Base-by-base conservation (phyloP, 1,284 basidiomycete species). In the Ceratobasidium sp. region DNA sequence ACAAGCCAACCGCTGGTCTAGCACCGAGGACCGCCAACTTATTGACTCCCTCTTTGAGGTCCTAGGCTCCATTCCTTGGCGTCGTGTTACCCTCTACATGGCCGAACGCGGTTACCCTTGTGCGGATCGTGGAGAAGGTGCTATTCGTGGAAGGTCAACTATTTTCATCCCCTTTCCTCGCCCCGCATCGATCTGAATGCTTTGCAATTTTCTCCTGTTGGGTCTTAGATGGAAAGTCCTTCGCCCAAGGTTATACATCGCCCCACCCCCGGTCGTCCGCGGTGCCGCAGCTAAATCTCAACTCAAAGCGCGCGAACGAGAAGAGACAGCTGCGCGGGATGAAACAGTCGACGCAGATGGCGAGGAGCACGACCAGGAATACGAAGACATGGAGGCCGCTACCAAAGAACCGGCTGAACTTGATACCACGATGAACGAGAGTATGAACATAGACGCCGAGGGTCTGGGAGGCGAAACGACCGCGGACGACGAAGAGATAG, bases 21-120 rank as follows among this genome's bases (percentile, higher is more conserved):
- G 22, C 17, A 48, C 45, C 22, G 69, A 72, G 69, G 69, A 72
- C 19, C 69, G 69, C 15, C 69, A 72, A 51, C 69, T 72, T 47
- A 72, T 72, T 56, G 69, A 72, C 29, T 72, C 69, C 19, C 57
- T 72, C 15, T 72, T 72, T 17, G 69, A 72, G 14, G 69, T 72
- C 4, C 31, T 72, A 6, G 69, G 69, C 27, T 72, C 69, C 1
- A 72, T 72, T 60, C 69, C 69, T 19, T 72, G 69, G 69, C 29
- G 69, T 4, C 69, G 69, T 14, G 69, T 72, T 48, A 72, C 69
- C 5, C 56, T 45, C 8, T 72, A 50, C 69, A 72, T 72, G 69
- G 57, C 69, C n/a, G 69, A 72, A 22, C 41, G 47, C 5, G 69
- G 69, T 2, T 72, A 50, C 33, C 24, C 69, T 9, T 72, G 69